These are phyloP conservation scores for Metschnikowia dekortorum DNA, from an alignment of 805 yeast genomes.

Conservation along the genomic window DNA sequence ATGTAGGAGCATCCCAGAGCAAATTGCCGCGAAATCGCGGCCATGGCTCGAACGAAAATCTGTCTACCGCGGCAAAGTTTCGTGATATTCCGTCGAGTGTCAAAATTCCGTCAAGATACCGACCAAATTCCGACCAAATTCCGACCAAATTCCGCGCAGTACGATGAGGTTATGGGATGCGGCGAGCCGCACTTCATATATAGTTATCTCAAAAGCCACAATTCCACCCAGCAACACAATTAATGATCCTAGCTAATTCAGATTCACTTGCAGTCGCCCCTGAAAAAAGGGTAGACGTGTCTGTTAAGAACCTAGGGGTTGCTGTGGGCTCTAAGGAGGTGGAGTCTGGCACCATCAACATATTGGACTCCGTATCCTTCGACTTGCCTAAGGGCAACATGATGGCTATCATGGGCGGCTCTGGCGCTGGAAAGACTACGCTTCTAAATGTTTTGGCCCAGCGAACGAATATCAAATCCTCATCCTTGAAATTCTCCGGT, in stretches of 20 bases:
- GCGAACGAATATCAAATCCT: constrained; percentile 38
- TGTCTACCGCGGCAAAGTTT: no score
- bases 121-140: not conserved
- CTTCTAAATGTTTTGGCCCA: constrained; percentile 62
- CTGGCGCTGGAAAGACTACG: constrained; percentile 86
- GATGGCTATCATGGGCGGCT: constrained; percentile 82
- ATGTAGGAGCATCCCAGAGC: no score
- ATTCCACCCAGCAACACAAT: not conserved
- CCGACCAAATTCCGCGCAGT: not conserved
- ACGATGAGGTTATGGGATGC: not conserved
- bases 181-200: not conserved
- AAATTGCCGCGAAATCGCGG: no score
- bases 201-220: not conserved
- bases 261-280: constrained; percentile 11
- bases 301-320: constrained; percentile 11
- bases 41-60: no score
- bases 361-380: constrained; percentile 48
- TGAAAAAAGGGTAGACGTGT: constrained; percentile 11
- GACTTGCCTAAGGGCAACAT: constrained; percentile 57
- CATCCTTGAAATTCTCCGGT: constrained; percentile 42
- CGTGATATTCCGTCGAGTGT: no score
- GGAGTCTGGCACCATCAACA: constrained; percentile 12
- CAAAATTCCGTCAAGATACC: not conserved
- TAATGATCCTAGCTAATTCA: constrained; percentile 1
- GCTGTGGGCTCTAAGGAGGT: constrained; percentile 10